A percentile compares a stretch with the other conserved stretches of the same genome.
These are phyloP conservation scores for Filobasidium uniguttulatum DNA, from an alignment of 1,284 basidiomycete species.

Conservation along the genomic window DNA sequence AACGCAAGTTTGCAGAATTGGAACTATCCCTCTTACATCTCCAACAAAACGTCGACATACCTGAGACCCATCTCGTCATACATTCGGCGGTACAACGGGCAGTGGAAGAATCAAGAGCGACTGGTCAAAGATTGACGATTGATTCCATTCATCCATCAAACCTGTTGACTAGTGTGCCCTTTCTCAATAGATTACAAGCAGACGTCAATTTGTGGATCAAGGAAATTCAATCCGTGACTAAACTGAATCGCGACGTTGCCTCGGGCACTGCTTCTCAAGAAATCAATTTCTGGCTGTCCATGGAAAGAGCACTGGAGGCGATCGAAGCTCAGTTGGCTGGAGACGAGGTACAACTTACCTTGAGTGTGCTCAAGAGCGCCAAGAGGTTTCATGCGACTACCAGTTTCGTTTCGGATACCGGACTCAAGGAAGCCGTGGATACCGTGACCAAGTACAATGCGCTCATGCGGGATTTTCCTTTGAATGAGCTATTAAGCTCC, in stretches of 20 bases:
- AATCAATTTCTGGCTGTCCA: slow-evolving; percentile 95
- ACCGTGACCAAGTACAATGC: slow-evolving; percentile 85
- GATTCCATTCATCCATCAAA: slow-evolving; percentile 32
- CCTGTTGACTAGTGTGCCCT: slow-evolving; percentile 66
- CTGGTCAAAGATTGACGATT: slow-evolving; percentile 28
- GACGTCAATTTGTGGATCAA: slow-evolving; percentile 99
- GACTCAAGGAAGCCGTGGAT: slow-evolving; percentile 82
- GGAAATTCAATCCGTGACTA: slow-evolving; percentile 91
- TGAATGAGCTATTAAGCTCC: slow-evolving; percentile 89
- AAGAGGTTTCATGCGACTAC: slow-evolving; percentile 96
- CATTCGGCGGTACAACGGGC: slow-evolving; percentile 81
- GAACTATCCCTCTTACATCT: slow-evolving; percentile 91
- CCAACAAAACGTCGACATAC: slow-evolving; percentile 98
- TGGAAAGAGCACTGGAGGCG: slow-evolving; percentile 82
- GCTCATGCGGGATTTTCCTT: slow-evolving; percentile 96
- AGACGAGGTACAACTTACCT: slow-evolving; percentile 84
- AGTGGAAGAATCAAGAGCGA: slow-evolving; percentile 51
- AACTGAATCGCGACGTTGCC: slow-evolving; percentile 75
- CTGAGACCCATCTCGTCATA: slow-evolving; percentile 83
- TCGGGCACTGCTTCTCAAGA: slow-evolving; percentile 95
- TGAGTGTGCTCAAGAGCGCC: slow-evolving; percentile 88
- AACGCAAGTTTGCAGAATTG: slow-evolving; percentile 97
- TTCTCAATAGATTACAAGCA: slow-evolving; percentile 84
- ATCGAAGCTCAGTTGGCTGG: slow-evolving; percentile 85
- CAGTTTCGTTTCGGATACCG: slow-evolving; percentile 94